Conservation (phyloP, 73 alveolate species). For the Paramecium pentaurelia region DNA sequence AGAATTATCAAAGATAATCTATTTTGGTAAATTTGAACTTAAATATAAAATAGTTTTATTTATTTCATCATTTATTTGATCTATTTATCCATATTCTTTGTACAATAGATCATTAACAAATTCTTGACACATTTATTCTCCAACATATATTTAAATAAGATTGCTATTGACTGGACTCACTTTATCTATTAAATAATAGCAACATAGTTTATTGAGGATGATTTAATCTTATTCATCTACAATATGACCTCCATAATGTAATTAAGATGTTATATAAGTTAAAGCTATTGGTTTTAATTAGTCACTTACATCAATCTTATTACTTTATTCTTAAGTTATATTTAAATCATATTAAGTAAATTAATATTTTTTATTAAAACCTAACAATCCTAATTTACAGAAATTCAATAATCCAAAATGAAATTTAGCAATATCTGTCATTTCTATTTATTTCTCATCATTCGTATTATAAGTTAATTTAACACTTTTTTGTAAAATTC, state of each 20-base stretch:
- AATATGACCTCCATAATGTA: conserved; percentile 32
- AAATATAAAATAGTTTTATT: not conserved
- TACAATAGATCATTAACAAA: not conserved
- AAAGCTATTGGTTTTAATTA: not conserved
- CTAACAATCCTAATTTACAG: not conserved
- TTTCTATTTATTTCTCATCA: not conserved
- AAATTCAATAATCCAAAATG: not conserved
- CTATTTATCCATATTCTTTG: not conserved
- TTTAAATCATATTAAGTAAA: conserved; percentile 1
- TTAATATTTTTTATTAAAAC: not conserved
- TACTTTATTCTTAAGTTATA: not conserved
- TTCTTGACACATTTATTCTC: not conserved
- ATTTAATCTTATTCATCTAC: conserved; percentile 5
- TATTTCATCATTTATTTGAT: not conserved
- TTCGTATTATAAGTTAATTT: not conserved
- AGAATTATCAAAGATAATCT: not conserved
- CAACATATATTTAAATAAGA: not conserved
- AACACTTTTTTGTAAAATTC: not conserved
- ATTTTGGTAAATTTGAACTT: not conserved
- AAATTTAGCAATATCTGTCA: not conserved
- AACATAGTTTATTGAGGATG: not conserved
- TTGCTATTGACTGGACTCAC: not conserved
- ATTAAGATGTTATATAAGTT: not conserved
- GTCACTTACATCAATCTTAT: not conserved
- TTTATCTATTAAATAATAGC: not conserved